Evolutionary conservation across 192 early-diverging fungal species (phyloP), one percentile per base, ranked within the genome.

Genomic region (Coemansia sp.): DNA sequence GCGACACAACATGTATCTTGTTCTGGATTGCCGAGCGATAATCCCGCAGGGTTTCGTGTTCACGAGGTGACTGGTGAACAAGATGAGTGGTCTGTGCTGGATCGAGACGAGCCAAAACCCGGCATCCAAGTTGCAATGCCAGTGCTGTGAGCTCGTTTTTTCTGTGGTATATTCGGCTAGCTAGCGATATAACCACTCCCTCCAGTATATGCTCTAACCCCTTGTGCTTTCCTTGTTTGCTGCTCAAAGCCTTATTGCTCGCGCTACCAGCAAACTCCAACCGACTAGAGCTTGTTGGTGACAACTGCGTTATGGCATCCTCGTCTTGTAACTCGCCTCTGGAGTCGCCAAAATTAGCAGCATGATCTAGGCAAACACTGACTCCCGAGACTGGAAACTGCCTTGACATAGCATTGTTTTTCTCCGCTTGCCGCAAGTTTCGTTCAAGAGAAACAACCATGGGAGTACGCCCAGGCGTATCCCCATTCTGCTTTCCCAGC

Each of bases 31-130:
- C 84, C 40, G 48, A 7, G 2, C 61, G 67, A 41, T 71, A 82
- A 39, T 82, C 84, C 25, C 74, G 61, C 43, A 72, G 61, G 1
- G 73, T 67, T 56, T 85, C 84, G 7, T 59, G 67, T 50, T 75
- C 76, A 20, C 80, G 72, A 3, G 64, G 56, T 19, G 79, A 78
- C 72, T 85, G 84, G 41, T 85, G 84, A 2, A 85, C 53, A 37
- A 79, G 70, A 38, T 85, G 80, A 0, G 84, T 82, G 1, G 68
- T 57, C 22, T 70, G 64, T 19, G 42, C 63, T 44, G 56, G 38
- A 41, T 84, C 77, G 37, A 84, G 72, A 39, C 64, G 67, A 8
- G 58, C 44, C 54, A 79, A 54, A 50, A 79, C 64, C 5, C 74
- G 41, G 40, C 77, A 76, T 5, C 82, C 82, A 45, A 84, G 67